Evolutionary conservation across 805 yeast genomes (phyloP), one percentile per base, ranked within the genome.

Genomic region (Scheffersomyces amazonensis): DNA sequence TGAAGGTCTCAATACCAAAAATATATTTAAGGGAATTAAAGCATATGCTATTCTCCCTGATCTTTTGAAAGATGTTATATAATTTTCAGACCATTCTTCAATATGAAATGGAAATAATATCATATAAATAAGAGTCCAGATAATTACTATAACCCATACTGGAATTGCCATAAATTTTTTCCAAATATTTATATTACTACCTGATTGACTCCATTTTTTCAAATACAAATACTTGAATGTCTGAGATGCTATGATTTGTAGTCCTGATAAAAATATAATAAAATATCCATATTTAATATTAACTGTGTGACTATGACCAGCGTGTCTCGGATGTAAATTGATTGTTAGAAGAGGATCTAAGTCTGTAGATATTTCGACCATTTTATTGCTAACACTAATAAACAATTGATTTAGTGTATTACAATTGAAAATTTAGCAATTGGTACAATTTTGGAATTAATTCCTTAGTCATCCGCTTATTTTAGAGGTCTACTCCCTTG

Each of bases 261-360:
- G 32, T 0, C 70, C 33, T 1, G 80, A 62, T 3, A 76, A 38
- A 1, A 62, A 49, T 5, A 82, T 54, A 0, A 79, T 55, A 10
- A 71, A 48, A 48, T 78, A 76, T 0, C 91, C 93, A 50, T 76
- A 83, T 34, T 73, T 72, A 32, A 80, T 49, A 51, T 83, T 83
- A 30, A 73, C 74, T 39, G 47, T 68, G 51, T 83, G 89, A 27
- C 56, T 11, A 15, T 55, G 60, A 5, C 72, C 78, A 5, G 30
- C 30, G 49, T 81, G 87, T 28, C 87, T 49, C 13, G 43, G 37
- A 16, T 18, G 13, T 6, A 20, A 7, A 20, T n/a, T n/a, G n/a
- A n/a, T n/a, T n/a, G n/a, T n/a, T n/a, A n/a, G n/a, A n/a, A n/a
- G n/a, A n/a, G n/a, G n/a, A n/a, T n/a, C n/a, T n/a, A n/a, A n/a